Percentiles rank a stretch among this genome's conserved stretches.
Conservation (phyloP, 306 rosid genomes). For the Vigna angularis region DNA sequence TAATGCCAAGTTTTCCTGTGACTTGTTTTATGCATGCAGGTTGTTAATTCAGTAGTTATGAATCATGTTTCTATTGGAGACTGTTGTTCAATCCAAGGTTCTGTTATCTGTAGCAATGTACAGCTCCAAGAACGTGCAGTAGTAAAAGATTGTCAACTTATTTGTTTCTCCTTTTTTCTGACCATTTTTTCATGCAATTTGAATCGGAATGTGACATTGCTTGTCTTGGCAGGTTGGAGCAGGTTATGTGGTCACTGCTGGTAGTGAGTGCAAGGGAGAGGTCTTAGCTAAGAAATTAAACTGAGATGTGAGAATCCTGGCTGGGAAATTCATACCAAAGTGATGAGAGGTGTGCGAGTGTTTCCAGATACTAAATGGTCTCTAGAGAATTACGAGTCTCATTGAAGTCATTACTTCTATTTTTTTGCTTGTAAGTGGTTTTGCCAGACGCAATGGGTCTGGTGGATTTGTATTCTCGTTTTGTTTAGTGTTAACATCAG, state of each 20-base stretch:
- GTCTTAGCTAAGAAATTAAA: constrained; percentile 89
- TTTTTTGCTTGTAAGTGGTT: not conserved
- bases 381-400: too few species aligned
- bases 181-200: not conserved
- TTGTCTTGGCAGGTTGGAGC: constrained; percentile 78
- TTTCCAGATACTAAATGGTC: not conserved
- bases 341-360: not conserved
- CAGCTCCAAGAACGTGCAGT: constrained; percentile 94
- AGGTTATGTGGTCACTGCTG: constrained; percentile 88
- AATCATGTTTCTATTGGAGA: constrained; percentile 93
- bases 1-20: constrained; percentile 2
- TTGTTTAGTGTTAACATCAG: too few species aligned
- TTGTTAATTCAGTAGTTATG: constrained; percentile 90
- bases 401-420: too few species aligned
- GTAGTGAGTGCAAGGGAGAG: constrained; percentile 90
- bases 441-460: too few species aligned
- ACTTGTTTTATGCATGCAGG: constrained; percentile 50
- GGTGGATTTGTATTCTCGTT: too few species aligned
- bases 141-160: constrained; percentile 92
- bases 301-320: constrained; percentile 41
- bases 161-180: constrained; percentile 12
- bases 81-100: constrained; percentile 90
- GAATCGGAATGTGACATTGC: constrained; percentile 40
- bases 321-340: constrained; percentile 1
- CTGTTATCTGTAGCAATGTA: constrained; percentile 90